Conservation (phyloP, 805 yeast genomes). For the Dipodascopsis tothii region DNA sequence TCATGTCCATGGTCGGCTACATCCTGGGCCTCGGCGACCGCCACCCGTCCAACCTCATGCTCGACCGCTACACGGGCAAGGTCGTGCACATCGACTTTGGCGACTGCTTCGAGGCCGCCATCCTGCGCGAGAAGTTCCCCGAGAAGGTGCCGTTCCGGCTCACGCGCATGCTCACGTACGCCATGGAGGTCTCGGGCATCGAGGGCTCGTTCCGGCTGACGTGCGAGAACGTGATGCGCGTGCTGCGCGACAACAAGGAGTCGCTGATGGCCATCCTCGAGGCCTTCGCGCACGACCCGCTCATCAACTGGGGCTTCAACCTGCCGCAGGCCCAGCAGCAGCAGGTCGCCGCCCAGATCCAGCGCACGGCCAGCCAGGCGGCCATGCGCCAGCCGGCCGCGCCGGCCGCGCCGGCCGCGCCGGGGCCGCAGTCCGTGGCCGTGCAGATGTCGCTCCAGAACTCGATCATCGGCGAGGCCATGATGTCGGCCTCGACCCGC, state of each 20-base stretch:
- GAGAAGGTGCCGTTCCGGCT: slow-evolving; percentile 96
- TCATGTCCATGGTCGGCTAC: slow-evolving; percentile 98
- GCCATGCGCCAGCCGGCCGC: not conserved
- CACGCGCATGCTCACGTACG: slow-evolving; percentile 93
- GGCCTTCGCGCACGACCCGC: slow-evolving; percentile 97
- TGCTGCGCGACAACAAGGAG: slow-evolving; percentile 86
- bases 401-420: not conserved
- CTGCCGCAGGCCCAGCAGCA: slow-evolving; percentile 14
- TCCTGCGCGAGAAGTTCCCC: slow-evolving; percentile 90
- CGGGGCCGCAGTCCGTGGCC: not conserved
- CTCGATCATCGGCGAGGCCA: not conserved
- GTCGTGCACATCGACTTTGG: slow-evolving; percentile 97
- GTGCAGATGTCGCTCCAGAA: not conserved
- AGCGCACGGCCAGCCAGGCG: not conserved
- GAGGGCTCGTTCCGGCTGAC: slow-evolving; percentile 96
- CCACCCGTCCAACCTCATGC: slow-evolving; percentile 94
- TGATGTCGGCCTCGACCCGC: slow-evolving; percentile 25
- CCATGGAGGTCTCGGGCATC: slow-evolving; percentile 98
- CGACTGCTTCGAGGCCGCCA: slow-evolving; percentile 98
- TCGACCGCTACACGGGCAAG: slow-evolving; percentile 88
- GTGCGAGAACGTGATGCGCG: slow-evolving; percentile 94
- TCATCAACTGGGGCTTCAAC: slow-evolving; percentile 92
- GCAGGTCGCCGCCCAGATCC: not conserved
- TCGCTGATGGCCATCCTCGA: slow-evolving; percentile 96
- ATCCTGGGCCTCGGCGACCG: slow-evolving; percentile 95